Base-by-base conservation (phyloP, 495 filamentous ascomycete species). In the Mycothermus thermophilus region DNA sequence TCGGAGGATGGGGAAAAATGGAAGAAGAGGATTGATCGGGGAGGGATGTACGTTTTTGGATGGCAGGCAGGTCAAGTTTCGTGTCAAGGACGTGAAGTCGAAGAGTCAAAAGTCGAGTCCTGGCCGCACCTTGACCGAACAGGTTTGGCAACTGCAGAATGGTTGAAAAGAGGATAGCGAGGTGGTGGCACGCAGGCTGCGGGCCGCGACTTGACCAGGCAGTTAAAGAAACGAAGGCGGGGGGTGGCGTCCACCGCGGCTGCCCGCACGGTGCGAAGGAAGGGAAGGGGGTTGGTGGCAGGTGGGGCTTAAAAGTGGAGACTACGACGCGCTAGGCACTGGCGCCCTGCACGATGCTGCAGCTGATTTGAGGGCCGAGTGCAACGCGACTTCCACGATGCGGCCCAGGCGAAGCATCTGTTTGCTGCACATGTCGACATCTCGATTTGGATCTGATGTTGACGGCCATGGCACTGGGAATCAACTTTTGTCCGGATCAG, bases 101-200 rank as follows among this genome's bases (percentile, higher is more conserved):
- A 52, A 47, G 5, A 25, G 22, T 25, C 22, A 11, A 47, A 9
- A 25, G 22, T 25, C 22, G 22, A 47, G 5, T 6, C 52, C 52
- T 54, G 27, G 37, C 39, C 37, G 39, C 41, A 37, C 46, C 48
- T 59, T 39, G 61, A 63, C 62, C 60, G 64, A 70, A 68, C 55
- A 57, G 65, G 67, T 55, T 66, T 69, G 66, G 67, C 61, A 55
- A 67, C 57, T 67, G 66, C 58, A 66, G 66, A 59, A 72, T 67
- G 56, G 52, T 61, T 64, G 66, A 72, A 64, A 75, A 67, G 50
- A 73, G 67, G 51, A 74, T 67, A 67, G 63, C 56, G 60, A 66
- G 59, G 56, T 60, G 58, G 63, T 66, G 62, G 58, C 60, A 65
- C 60, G 53, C 55, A 51, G 54, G 47, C 55, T 62, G 57, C 58